Percentiles rank a stretch among this genome's conserved stretches.
Conservation (phyloP, 345 rosid genomes). For the Firmiana major region DNA sequence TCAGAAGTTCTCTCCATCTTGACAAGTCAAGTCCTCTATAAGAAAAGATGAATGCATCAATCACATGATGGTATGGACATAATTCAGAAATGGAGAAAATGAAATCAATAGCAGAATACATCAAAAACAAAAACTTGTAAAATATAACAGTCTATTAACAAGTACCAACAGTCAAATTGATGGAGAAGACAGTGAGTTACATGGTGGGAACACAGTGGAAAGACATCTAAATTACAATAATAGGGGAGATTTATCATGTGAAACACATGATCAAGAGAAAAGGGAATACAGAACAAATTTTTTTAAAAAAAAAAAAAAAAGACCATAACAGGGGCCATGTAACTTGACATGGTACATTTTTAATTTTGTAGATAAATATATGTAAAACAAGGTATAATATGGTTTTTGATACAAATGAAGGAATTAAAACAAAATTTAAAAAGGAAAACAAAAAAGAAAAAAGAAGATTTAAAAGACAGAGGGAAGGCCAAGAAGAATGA, state of each 20-base stretch:
- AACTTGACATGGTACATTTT: neutral
- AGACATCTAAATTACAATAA: neutral
- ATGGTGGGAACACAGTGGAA: neutral
- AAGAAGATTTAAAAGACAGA: neutral
- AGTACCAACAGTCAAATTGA: neutral
- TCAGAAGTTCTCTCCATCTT: constrained; percentile 73
- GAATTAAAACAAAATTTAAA: no score
- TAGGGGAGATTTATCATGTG: neutral
- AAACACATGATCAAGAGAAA: neutral
- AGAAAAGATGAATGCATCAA: constrained; percentile 18
- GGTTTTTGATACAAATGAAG: neutral
- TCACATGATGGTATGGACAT: neutral
- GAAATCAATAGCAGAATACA: neutral
- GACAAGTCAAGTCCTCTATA: constrained; percentile 80
- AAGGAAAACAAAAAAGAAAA: neutral
- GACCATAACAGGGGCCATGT: neutral
- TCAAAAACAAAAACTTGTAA: neutral
- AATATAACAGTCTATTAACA: neutral
- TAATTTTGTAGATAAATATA: neutral
- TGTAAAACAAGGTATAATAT: neutral
- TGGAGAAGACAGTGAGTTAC: neutral
- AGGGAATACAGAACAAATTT: neutral
- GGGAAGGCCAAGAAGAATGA: neutral
- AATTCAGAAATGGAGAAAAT: neutral
- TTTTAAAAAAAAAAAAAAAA: neutral